These are phyloP conservation scores for Lophium mytilinum DNA, from an alignment of 495 filamentous ascomycete genomes.

Conservation along the genomic window DNA sequence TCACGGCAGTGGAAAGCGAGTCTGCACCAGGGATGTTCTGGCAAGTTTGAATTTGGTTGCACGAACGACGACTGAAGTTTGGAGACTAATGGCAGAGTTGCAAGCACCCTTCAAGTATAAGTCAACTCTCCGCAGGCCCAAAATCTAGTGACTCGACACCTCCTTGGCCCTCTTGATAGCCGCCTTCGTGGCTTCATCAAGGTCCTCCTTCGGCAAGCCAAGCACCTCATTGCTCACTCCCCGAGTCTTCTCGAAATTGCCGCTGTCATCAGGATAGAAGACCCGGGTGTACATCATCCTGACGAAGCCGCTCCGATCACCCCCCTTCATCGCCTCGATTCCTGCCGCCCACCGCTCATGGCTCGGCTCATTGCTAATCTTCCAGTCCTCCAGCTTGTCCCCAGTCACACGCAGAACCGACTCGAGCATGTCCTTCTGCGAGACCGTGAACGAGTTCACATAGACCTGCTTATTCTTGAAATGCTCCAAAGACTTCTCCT, in stretches of 20 bases:
- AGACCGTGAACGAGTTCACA: slow-evolving; percentile 38
- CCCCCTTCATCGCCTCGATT: slow-evolving; percentile 34
- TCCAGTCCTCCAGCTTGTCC: slow-evolving; percentile 49
- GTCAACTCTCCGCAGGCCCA: too few species aligned
- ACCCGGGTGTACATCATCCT: slow-evolving; percentile 45
- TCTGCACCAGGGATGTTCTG: too few species aligned
- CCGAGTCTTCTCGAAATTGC: slow-evolving; percentile 33
- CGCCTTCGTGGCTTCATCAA: slow-evolving; percentile 47
- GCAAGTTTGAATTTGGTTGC: too few species aligned
- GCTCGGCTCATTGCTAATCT: slow-evolving; percentile 37
- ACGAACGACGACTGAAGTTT: too few species aligned
- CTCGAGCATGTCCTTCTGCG: slow-evolving; percentile 43
- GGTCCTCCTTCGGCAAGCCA: slow-evolving; percentile 49
- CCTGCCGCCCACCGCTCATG: slow-evolving; percentile 40
- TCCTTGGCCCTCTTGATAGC: slow-evolving; percentile 26
- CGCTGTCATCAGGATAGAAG: slow-evolving; percentile 42
- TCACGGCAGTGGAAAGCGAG: too few species aligned
- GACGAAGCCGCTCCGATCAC: slow-evolving; percentile 40
- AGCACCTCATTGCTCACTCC: slow-evolving; percentile 44
- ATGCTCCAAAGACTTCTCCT: slow-evolving; percentile 15
- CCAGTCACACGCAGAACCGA: slow-evolving; percentile 45
- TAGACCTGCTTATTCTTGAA: slow-evolving; percentile 37
- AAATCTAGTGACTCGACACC: too few species aligned
- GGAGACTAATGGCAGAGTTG: too few species aligned
- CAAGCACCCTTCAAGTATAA: too few species aligned